Percentiles rank a stretch among this genome's conserved stretches.
Evolutionary conservation across 441 rosid genomes (phyloP).

Genomic region (Melastoma candidum): DNA sequence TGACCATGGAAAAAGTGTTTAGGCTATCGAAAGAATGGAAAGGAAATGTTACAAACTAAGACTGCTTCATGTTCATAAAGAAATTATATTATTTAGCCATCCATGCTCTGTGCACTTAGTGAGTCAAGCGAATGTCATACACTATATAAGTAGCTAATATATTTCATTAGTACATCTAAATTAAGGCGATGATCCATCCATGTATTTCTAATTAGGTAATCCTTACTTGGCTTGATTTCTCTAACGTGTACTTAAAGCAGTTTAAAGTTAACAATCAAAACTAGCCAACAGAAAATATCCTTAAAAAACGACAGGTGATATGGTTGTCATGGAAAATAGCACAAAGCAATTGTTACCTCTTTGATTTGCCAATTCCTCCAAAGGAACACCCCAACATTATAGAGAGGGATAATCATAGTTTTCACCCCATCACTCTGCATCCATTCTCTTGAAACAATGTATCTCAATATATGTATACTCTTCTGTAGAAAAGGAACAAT

Average conservation of each 20-base stretch:
- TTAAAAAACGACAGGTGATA: not conserved
- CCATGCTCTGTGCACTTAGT: no score
- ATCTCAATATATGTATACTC: constrained; percentile 35
- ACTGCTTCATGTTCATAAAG: no score
- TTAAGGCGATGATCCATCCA: no score
- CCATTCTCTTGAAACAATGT: constrained; percentile 54
- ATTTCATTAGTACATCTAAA: no score
- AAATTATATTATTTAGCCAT: no score
- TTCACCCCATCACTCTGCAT: constrained; percentile 58
- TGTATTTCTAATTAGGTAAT: no score
- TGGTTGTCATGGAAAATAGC: not conserved
- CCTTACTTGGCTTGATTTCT: no score
- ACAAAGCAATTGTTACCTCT: constrained; percentile 38
- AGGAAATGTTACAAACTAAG: not conserved
- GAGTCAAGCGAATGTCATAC: no score
- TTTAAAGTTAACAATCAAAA: no score
- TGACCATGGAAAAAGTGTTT: constrained; percentile 1
- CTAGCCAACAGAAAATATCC: not conserved
- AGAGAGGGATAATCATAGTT: constrained; percentile 44
- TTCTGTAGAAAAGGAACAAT: constrained; percentile 38
- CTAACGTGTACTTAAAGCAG: no score
- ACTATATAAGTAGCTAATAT: no score
- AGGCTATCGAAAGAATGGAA: constrained; percentile 9
- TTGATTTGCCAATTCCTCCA: constrained; percentile 55
- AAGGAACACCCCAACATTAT: constrained; percentile 56